phyloP scores from a whole-genome alignment of 129 eudicot species.

The Flaveria linearis region DNA sequence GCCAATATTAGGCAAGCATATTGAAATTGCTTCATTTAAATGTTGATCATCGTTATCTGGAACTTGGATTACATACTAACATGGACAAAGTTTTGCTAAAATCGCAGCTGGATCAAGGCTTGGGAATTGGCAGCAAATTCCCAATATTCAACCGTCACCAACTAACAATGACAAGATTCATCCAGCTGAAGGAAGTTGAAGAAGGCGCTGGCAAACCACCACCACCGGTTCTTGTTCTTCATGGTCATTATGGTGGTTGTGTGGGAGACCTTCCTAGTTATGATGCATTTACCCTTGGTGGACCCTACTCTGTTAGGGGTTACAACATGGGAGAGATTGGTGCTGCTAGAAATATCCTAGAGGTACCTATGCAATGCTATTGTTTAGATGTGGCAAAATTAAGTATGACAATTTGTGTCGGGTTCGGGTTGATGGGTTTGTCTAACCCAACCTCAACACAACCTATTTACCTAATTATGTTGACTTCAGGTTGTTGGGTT shows the following conservation, averaged over 20 bases:
- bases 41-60: not conserved
- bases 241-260: slow-evolving; percentile 97
- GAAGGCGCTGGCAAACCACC: slow-evolving; percentile 92
- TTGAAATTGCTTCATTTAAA: not conserved
- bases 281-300: slow-evolving; percentile 93
- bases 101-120: slow-evolving; percentile 85
- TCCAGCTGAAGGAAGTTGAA: slow-evolving; percentile 70
- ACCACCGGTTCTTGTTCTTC: slow-evolving; percentile 89
- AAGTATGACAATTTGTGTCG: no score
- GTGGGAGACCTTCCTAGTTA: slow-evolving; percentile 95
- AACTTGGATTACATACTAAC: slow-evolving; percentile 11
- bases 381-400: no score
- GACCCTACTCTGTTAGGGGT: slow-evolving; percentile 92
- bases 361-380: not conserved
- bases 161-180: slow-evolving; percentile 63
- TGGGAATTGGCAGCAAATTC: slow-evolving; percentile 79
- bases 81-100: not conserved
- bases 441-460: no score
- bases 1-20: not conserved
- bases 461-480: no score
- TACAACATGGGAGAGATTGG: slow-evolving; percentile 93
- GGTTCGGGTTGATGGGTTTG: no score
- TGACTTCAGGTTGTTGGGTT: no score
- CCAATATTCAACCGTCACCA: slow-evolving; percentile 92
- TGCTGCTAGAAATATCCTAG: slow-evolving; percentile 34